These are phyloP conservation scores for Bacterosira constricta DNA, from an alignment of 108 stramenopile species.

Conservation along the genomic window DNA sequence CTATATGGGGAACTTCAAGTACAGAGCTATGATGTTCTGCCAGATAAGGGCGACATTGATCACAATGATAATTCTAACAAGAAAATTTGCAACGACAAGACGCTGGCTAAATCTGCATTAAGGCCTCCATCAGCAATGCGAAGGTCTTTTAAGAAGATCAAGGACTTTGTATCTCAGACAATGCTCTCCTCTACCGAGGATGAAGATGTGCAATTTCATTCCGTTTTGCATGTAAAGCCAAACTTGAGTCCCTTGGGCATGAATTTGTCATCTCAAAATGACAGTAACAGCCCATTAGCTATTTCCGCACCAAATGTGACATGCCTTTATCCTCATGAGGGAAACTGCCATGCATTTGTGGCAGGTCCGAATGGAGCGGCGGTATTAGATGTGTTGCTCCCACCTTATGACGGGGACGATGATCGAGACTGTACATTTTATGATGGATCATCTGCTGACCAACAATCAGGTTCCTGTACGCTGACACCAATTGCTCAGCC, in stretches of 20 bases:
- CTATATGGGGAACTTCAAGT: conserved; percentile 88
- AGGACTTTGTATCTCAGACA: background rate
- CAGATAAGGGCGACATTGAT: background rate
- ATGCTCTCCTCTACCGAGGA: background rate
- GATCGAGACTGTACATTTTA: conserved; percentile 94
- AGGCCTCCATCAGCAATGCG: background rate
- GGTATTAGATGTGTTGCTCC: conserved; percentile 91
- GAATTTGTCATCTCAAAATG: background rate
- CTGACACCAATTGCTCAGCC: conserved; percentile 76
- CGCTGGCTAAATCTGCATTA: background rate
- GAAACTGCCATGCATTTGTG: conserved; percentile 92
- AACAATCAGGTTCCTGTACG: too few species aligned
- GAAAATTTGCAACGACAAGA: background rate
- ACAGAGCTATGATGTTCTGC: conserved; percentile 73
- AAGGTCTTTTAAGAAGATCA: background rate
- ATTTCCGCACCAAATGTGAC: conserved; percentile 76
- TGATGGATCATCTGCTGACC: too few species aligned
- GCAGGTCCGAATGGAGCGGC: conserved; percentile 91
- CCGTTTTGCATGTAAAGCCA: conserved; percentile 17
- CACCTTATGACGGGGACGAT: conserved; percentile 88
- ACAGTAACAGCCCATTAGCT: background rate
- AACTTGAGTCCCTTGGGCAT: conserved; percentile 31
- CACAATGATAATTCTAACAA: background rate
- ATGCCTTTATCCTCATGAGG: conserved; percentile 76
- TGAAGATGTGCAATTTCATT: background rate